A percentile compares a stretch with the other conserved stretches of the same genome.
phyloP scores from a whole-genome alignment of 2,329 filamentous ascomycete species.

The Clarireedia homoeocarpa region DNA sequence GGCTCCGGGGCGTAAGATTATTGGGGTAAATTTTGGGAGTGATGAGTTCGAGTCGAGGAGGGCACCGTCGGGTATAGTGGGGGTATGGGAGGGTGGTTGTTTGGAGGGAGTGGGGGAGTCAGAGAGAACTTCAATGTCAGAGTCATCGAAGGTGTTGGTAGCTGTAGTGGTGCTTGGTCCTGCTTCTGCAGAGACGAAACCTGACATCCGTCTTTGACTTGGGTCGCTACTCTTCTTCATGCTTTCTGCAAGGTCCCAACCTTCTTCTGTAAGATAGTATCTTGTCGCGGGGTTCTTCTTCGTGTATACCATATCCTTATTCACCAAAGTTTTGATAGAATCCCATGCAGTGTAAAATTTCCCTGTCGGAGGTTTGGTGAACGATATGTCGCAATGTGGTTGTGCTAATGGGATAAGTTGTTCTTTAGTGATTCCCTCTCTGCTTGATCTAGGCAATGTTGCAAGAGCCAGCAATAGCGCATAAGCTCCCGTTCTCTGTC shows the following conservation, averaged over 20 bases:
- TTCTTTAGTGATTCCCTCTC: constrained; percentile 55
- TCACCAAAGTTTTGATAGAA: constrained; percentile 68
- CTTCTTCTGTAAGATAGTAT: constrained; percentile 68
- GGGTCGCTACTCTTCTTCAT: constrained; percentile 43
- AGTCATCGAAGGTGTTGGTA: constrained; percentile 3
- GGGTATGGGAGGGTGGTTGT: neutral
- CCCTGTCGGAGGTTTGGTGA: constrained; percentile 56
- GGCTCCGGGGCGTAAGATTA: constrained; percentile 52
- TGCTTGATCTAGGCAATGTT: constrained; percentile 45
- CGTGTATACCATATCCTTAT: constrained; percentile 68
- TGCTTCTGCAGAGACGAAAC: constrained; percentile 3
- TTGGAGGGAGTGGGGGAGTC: neutral
- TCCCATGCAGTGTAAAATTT: constrained; percentile 76
- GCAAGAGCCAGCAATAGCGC: constrained; percentile 62
- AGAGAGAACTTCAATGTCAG: constrained; percentile 6
- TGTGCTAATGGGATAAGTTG: constrained; percentile 64
- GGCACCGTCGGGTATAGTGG: constrained; percentile 22
- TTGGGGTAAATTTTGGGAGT: constrained; percentile 43
- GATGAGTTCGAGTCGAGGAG: constrained; percentile 13
- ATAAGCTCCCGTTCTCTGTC: constrained; percentile 66
- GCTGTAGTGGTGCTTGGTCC: neutral
- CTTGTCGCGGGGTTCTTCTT: constrained; percentile 58
- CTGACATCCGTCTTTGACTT: constrained; percentile 12
- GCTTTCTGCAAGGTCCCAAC: constrained; percentile 64
- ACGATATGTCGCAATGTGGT: constrained; percentile 64